These are phyloP conservation scores for Metarhizium sp. DNA, from an alignment of 2,329 filamentous ascomycete species.

Conservation along the genomic window DNA sequence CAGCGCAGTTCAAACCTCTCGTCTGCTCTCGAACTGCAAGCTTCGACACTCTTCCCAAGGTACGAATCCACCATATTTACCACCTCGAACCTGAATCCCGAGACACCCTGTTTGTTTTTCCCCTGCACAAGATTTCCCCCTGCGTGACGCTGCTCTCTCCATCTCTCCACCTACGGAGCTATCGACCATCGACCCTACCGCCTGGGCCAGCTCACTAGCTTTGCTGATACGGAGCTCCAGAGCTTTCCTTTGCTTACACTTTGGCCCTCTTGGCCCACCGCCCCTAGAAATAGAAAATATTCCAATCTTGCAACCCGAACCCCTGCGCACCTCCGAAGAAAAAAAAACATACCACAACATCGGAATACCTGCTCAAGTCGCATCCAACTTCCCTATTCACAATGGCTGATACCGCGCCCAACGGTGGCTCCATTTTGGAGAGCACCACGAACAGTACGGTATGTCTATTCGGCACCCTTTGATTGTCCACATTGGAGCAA, in stretches of 20 bases:
- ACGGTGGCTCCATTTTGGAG: conserved; percentile 36
- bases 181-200: not conserved
- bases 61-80: conserved; percentile 4
- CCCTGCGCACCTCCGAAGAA: conserved; percentile 1
- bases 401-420: conserved; percentile 29
- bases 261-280: conserved; percentile 3
- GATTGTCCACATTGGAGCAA: not conserved
- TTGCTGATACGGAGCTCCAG: conserved; percentile 2
- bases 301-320: conserved; percentile 4
- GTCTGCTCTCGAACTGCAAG: not conserved
- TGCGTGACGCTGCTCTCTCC: not conserved
- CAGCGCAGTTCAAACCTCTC: not conserved
- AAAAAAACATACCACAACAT: conserved; percentile 2
- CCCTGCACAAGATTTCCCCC: conserved; percentile 4
- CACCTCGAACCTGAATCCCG: conserved; percentile 2
- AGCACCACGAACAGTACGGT: conserved; percentile 46
- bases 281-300: conserved; percentile 7
- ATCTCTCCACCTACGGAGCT: conserved; percentile 1
- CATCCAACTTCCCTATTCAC: conserved; percentile 1
- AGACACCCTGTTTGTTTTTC: conserved; percentile 6
- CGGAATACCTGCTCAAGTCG: conserved; percentile 2
- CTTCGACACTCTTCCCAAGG: not conserved
- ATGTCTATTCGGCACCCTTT: conserved; percentile 16
- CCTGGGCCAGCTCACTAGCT: not conserved
- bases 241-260: conserved; percentile 3